Percentiles rank a stretch among this genome's conserved stretches.
Evolutionary conservation across 495 filamentous ascomycete genomes (phyloP).

Genomic region (Podospora conica): DNA sequence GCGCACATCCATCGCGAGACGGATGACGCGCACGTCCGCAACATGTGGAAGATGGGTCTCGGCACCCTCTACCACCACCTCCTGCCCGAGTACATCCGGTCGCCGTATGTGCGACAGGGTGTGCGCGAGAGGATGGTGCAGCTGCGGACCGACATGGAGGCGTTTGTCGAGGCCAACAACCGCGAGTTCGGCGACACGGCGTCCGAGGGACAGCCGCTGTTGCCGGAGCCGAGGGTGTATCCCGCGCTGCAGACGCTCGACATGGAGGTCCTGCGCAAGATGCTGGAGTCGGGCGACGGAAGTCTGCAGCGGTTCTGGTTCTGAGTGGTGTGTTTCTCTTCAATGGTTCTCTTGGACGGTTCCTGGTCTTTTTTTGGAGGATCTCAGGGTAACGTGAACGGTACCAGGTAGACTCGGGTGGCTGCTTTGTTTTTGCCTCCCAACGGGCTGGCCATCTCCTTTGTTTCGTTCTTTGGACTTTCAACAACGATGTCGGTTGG

Average conservation of each 20-base stretch:
- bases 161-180: background rate
- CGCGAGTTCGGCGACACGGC: too few species aligned
- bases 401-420: background rate
- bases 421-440: background rate
- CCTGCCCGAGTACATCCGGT: background rate
- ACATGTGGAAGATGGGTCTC: constrained; percentile 22
- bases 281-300: background rate
- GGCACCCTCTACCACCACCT: constrained; percentile 24
- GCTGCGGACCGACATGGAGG: constrained; percentile 1
- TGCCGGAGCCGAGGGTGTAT: constrained; percentile 11
- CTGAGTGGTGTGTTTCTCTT: background rate
- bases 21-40: constrained; percentile 18
- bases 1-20: constrained; percentile 24
- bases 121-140: background rate
- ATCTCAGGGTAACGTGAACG: background rate
- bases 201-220: too few species aligned
- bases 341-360: too few species aligned
- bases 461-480: background rate
- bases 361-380: background rate
- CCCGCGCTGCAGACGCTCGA: constrained; percentile 11
- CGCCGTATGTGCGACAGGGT: background rate
- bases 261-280: background rate
- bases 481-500: background rate
- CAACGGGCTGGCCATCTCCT: background rate
- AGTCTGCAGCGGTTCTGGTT: background rate